Evolutionary conservation across 225 moss, liverwort and hornwort genomes (phyloP), one percentile per base, ranked within the genome.

Genomic region (Rhytidiadelphus loreus): DNA sequence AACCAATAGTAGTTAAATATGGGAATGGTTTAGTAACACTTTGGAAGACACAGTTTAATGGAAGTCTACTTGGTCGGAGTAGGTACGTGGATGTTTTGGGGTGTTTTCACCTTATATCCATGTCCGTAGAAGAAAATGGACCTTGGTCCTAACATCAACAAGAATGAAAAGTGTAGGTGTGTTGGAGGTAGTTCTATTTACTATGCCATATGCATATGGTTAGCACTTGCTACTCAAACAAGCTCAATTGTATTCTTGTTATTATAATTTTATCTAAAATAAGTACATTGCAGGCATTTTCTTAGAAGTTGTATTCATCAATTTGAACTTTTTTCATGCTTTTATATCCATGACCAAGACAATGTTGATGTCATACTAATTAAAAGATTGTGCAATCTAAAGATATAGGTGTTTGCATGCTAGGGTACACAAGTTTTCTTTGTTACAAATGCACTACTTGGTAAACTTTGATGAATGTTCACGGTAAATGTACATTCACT

Each of bases 261-360:
- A 69, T 39, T 13, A 23, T 37, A 23, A 23, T 69, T 1, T 22
- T n/a, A 24, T 24, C 22, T 19, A n/a, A 12, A n/a, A 8, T 14
- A 69, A n/a, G 12, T 4, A 39, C 4, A 3, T 39, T 69, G 24
- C 0, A 0, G 4, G 2, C 0, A 1, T 39, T 33, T 23, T 69
- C 4, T 69, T 39, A 8, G 13, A 69, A 39, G 13, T 4, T 39
- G 13, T 14, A 13, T 41, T 25, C 14, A 24, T 70, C 41, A 41
- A 41, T 70, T 41, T 70, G 15, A 41, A 2, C 15, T 70, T 70
- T 70, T 46, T 46, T 7, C 9, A 9, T 9, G 7, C n/a, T 46
- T 46, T 8, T 25, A 70, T 70, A 5, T 8, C 41, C 1, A 25
- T 1, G 19, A 69, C 4, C 69, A 69, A 39, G 4, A 39, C 24